A percentile compares a stretch with the other conserved stretches of the same genome.
These are phyloP conservation scores for Gracilaria caudata DNA, from an alignment of 23 red algal species.

Conservation along the genomic window DNA sequence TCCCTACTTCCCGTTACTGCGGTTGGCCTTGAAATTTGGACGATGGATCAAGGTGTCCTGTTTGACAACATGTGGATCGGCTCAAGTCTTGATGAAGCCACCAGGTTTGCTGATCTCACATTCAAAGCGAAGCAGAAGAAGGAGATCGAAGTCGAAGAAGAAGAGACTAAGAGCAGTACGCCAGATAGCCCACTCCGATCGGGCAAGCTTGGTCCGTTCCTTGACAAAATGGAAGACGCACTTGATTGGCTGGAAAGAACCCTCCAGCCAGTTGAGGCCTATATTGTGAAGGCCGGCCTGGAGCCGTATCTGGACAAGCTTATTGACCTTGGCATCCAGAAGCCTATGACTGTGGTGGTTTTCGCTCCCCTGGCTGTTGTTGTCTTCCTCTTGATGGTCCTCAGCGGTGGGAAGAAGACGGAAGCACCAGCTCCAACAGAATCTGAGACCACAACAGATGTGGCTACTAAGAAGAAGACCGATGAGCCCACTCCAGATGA, in stretches of 20 bases:
- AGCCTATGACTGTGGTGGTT: constrained; percentile 69
- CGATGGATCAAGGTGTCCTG: constrained; percentile 95
- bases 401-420: constrained; percentile 38
- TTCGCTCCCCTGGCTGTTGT: constrained; percentile 57
- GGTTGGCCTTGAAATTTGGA: constrained; percentile 94
- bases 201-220: constrained; percentile 22
- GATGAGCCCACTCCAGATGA: constrained; percentile 62
- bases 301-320: constrained; percentile 80
- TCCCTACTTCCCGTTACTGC: constrained; percentile 71
- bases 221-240: constrained; percentile 47
- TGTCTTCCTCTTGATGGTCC: constrained; percentile 49
- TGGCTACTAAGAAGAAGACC: constrained; percentile 65
- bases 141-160: constrained; percentile 66
- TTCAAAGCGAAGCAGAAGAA: constrained; percentile 70
- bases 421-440: background rate
- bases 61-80: constrained; percentile 97
- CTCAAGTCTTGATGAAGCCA: constrained; percentile 58
- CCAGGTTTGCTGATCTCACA: constrained; percentile 69
- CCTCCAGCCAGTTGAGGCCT: constrained; percentile 56
- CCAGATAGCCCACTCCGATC: background rate
- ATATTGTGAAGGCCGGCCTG: constrained; percentile 36
- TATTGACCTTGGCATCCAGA: constrained; percentile 71
- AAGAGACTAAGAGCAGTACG: constrained; percentile 32
- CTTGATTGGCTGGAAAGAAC: constrained; percentile 40
- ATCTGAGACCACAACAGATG: constrained; percentile 26